Base-by-base conservation (phyloP, 2,329 filamentous ascomycete species). In the Penicillium sp. region DNA sequence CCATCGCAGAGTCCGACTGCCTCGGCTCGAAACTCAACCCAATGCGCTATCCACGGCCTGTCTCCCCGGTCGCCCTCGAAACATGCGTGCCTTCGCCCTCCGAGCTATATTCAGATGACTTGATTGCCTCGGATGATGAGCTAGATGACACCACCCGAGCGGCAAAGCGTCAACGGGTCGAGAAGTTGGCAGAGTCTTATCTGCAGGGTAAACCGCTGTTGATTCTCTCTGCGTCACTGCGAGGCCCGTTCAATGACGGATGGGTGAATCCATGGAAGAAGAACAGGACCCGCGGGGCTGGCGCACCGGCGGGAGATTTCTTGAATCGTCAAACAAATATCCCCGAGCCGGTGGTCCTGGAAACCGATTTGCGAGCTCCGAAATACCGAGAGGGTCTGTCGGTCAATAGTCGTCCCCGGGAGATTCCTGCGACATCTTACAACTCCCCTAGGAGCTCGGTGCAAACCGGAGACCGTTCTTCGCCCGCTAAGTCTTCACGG, bases 191-290 rank as follows among this genome's bases (percentile, higher is more conserved):
- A 17, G 69, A 69, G 42, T 67, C 72, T 9, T 79, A 80, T 64
- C 63, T 78, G 37, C 63, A 73, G 33, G 78, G 78, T 26, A 65
- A 68, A 28, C 69, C 71, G 16, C 64, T 78, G 10, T 79, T 78
- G 53, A 79, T 81, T 42, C 64, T 77, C 11, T 78, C 73, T 6
- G 78, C 78, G 12, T 71, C 71, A 9, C 66, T 81, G 19, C 72
- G 67, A 41, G 78, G 78, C 0, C 78, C 78, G 1, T 76, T 81
- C 31, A 70, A 75, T 5, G 56, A 70, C 25, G 70, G 63, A 26
- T 81, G 78, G 78, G 59, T 61, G 5, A 80, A 80, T 60, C 78
- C 78, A 2, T 80, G 78, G 78, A 69, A 58, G 45, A 72, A 70
- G 47, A 54, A 62, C 3, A 63, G 69, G 43, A 55, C 43, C 8